A percentile compares a stretch with the other conserved stretches of the same genome.
Evolutionary conservation across 306 rosid genomes (phyloP).

Genomic region (Malus orientalis): DNA sequence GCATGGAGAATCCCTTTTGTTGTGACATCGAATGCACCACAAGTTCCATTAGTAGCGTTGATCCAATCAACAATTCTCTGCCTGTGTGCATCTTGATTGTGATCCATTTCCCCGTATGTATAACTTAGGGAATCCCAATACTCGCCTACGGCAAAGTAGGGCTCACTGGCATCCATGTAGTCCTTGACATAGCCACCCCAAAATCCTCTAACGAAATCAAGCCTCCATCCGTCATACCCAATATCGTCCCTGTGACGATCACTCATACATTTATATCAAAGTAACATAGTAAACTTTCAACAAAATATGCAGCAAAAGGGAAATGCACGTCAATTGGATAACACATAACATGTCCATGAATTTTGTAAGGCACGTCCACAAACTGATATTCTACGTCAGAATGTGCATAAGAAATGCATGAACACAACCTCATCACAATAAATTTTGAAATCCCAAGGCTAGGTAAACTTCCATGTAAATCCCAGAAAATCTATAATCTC

Average conservation of each 20-base stretch:
- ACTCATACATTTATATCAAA: neutral
- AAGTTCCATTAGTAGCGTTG: conserved; percentile 69
- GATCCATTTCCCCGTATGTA: conserved; percentile 83
- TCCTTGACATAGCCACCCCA: conserved; percentile 99
- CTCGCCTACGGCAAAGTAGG: conserved; percentile 86
- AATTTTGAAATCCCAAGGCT: neutral
- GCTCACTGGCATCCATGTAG: conserved; percentile 72
- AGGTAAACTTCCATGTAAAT: neutral
- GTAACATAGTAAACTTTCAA: neutral
- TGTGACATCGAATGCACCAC: conserved; percentile 96
- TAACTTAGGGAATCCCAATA: conserved; percentile 97
- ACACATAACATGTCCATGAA: neutral
- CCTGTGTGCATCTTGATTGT: conserved; percentile 93
- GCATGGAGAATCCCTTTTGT: conserved; percentile 96
- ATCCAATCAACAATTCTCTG: conserved; percentile 98
- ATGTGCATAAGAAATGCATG: neutral
- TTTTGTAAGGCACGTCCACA: neutral
- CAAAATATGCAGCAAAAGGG: neutral
- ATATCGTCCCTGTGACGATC: conserved; percentile 63
- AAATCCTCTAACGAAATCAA: conserved; percentile 94
- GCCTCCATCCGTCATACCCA: conserved; percentile 99
- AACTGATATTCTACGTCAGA: neutral
- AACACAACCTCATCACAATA: neutral
- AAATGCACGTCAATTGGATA: neutral
- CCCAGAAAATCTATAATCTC: neutral